Conservation (phyloP, 2,329 filamentous ascomycete species). For the Rutstroemia sp. region DNA sequence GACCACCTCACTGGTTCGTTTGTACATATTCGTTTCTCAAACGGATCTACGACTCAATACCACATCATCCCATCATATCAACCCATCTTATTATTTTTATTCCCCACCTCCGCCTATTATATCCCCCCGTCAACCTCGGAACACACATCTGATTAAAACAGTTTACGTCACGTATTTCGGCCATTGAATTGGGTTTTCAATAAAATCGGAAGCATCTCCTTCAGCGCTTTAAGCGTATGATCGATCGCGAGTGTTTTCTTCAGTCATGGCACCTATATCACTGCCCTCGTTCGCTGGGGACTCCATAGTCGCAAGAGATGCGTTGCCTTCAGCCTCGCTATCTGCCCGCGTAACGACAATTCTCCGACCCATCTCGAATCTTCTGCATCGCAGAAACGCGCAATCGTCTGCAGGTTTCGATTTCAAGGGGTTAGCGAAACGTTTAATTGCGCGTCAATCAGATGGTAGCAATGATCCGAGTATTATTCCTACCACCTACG, state of each 20-base stretch:
- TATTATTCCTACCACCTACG: slow-evolving; percentile 56
- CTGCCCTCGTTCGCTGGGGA: background rate
- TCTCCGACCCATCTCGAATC: background rate
- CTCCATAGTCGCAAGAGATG: background rate
- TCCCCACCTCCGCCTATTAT: slow-evolving; percentile 5
- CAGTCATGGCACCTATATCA: slow-evolving; percentile 3
- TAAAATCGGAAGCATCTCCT: background rate
- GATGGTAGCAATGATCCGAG: background rate
- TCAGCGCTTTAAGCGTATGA: background rate
- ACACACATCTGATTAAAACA: background rate
- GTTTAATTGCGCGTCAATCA: background rate
- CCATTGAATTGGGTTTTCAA: background rate
- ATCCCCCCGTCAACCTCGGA: slow-evolving; percentile 6
- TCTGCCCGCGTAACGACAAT: background rate
- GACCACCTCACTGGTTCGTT: background rate
- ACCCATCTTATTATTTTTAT: slow-evolving; percentile 11
- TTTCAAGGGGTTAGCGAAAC: background rate
- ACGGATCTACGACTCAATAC: too few relatives aligned
- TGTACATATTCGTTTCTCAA: background rate
- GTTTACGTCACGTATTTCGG: background rate
- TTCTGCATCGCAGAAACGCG: background rate
- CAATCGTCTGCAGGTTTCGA: background rate
- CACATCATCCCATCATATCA: background rate
- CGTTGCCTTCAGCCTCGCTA: background rate
- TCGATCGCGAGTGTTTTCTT: background rate